Percentiles rank a stretch among this genome's conserved stretches.
These are phyloP conservation scores for Cladosporium velox DNA, from an alignment of 2,329 filamentous ascomycete genomes.

Conservation along the genomic window DNA sequence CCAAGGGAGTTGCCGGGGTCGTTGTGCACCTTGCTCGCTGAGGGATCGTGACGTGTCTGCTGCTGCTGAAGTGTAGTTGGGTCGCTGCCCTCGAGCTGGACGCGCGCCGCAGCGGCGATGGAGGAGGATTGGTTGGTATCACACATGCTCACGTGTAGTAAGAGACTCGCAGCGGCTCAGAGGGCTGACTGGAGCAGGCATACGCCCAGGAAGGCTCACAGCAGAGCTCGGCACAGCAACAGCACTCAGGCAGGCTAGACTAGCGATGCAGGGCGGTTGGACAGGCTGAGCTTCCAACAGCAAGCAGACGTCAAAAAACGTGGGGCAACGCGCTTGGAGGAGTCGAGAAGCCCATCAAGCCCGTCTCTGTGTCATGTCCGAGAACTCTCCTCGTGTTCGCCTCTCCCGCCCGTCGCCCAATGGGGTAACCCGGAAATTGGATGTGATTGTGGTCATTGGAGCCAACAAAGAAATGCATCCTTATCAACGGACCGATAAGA, in stretches of 20 bases:
- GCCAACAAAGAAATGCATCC: background rate
- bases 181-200: background rate
- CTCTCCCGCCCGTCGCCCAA: background rate
- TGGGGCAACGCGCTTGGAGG: conserved; percentile 4
- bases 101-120: conserved; percentile 12
- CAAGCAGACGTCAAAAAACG: background rate
- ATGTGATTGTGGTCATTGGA: background rate
- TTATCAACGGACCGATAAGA: background rate
- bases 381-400: conserved; percentile 3
- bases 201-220: background rate
- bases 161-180: background rate
- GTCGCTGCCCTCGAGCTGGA: background rate
- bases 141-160: conserved; percentile 2
- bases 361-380: background rate
- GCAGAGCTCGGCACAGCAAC: conserved; percentile 14
- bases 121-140: background rate
- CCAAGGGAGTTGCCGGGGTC: background rate
- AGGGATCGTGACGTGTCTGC: conserved; percentile 10
- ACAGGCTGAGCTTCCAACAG: background rate
- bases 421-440: conserved; percentile 3
- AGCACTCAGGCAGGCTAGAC: background rate
- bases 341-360: background rate
- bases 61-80: background rate
- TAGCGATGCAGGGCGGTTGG: conserved; percentile 2
- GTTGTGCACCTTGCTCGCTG: background rate